Evolutionary conservation across 2,329 filamentous ascomycete species (phyloP).

Genomic region (Ambrosiella cleistominuta): DNA sequence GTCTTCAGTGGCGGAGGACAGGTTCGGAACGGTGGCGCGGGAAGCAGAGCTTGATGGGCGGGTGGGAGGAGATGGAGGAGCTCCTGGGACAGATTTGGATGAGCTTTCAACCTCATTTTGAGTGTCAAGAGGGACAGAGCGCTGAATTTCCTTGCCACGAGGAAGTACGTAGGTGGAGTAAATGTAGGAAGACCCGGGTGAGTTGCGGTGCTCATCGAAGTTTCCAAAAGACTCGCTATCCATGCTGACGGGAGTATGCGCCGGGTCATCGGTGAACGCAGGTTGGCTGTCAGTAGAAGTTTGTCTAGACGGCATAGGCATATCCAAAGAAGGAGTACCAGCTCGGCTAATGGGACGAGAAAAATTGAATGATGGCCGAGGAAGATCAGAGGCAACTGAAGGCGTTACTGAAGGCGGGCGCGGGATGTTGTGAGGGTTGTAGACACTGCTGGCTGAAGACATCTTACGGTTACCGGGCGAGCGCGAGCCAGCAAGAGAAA

Average conservation of each 20-base stretch:
- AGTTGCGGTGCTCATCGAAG: constrained; percentile 13
- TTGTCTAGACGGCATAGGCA: constrained; percentile 36
- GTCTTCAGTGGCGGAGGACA: constrained; percentile 30
- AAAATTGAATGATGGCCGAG: constrained; percentile 76
- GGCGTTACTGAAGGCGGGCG: constrained; percentile 42
- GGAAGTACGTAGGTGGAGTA: constrained; percentile 76
- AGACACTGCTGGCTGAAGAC: constrained; percentile 46
- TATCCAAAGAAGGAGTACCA: constrained; percentile 37
- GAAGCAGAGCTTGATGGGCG: constrained; percentile 40
- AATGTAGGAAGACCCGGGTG: constrained; percentile 51
- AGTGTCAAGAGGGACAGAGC: constrained; percentile 41
- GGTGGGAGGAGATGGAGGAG: constrained; percentile 43
- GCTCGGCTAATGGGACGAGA: constrained; percentile 72
- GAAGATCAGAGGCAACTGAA: constrained; percentile 66
- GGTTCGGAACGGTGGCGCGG: constrained; percentile 23
- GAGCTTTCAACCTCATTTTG: constrained; percentile 31
- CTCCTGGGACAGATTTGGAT: constrained; percentile 18
- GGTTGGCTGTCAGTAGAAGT: constrained; percentile 47
- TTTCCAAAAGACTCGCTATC: constrained; percentile 51
- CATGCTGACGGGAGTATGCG: constrained; percentile 55
- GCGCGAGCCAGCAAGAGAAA: constrained; percentile 36
- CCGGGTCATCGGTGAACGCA: constrained; percentile 36
- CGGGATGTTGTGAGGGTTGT: constrained; percentile 36
- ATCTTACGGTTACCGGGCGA: constrained; percentile 49
- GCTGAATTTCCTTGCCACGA: constrained; percentile 60